These are phyloP conservation scores for Melastoma malabathricum DNA, from an alignment of 345 rosid species.

Conservation along the genomic window DNA sequence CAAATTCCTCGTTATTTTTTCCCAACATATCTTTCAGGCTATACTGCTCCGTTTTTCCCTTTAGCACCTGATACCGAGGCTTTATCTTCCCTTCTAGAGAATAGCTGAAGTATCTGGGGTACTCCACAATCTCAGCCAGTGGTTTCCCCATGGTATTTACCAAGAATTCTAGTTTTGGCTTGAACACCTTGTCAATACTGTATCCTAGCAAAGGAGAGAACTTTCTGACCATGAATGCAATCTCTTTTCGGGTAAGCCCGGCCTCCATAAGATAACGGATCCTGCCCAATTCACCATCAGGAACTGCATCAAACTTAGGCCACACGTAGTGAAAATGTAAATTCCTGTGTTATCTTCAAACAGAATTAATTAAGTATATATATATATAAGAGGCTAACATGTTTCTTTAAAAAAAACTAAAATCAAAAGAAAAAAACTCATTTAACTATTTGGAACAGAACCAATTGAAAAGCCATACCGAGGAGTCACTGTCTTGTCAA, in stretches of 20 bases:
- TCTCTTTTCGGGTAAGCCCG: slow-evolving; percentile 50
- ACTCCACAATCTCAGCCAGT: slow-evolving; percentile 31
- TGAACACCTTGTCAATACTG: slow-evolving; percentile 55
- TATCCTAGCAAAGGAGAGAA: slow-evolving; percentile 79
- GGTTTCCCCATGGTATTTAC: slow-evolving; percentile 47
- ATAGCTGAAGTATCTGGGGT: slow-evolving; percentile 76
- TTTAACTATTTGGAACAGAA: no score
- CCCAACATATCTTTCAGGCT: slow-evolving; percentile 43
- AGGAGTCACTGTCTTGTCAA: slow-evolving; percentile 47
- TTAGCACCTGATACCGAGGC: slow-evolving; percentile 64
- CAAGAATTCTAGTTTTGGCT: slow-evolving; percentile 45
- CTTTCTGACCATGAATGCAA: slow-evolving; percentile 61
- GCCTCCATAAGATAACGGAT: slow-evolving; percentile 47
- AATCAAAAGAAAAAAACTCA: not conserved
- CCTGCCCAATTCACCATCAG: slow-evolving; percentile 23
- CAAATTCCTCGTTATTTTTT: slow-evolving; percentile 75
- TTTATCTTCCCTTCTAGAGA: slow-evolving; percentile 79
- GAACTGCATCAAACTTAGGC: slow-evolving; percentile 3
- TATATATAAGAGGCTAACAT: no score
- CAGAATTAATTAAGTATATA: no score
- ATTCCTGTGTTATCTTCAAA: not conserved
- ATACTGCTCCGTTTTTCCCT: slow-evolving; percentile 41
- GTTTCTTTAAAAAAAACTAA: no score
- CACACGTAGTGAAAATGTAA: not conserved
- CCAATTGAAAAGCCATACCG: slow-evolving; percentile 32